Percentiles rank a stretch among this genome's conserved stretches.
Conservation (phyloP, 2,329 filamentous ascomycete genomes). For the Escovopsis sp. region DNA sequence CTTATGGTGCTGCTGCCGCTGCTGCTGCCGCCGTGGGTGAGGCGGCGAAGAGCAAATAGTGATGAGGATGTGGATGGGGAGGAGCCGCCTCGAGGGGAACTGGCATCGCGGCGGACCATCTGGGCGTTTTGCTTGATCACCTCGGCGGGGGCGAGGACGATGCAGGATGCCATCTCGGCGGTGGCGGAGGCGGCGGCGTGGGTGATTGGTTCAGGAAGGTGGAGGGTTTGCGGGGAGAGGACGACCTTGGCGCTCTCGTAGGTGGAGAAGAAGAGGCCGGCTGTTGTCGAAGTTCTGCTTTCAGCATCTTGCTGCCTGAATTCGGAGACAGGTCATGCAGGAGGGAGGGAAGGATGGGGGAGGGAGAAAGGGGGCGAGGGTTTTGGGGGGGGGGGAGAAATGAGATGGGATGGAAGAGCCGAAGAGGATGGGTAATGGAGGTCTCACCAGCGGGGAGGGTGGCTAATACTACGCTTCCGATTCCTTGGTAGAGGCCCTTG, state of each 20-base stretch:
- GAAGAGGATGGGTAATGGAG: background rate
- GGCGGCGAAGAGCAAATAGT: constrained; percentile 31
- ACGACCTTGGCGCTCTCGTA: constrained; percentile 63
- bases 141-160: constrained; percentile 76
- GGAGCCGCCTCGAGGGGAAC: constrained; percentile 5
- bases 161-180: constrained; percentile 72
- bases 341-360: too few species aligned
- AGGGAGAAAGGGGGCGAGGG: too few species aligned
- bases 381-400: too few species aligned
- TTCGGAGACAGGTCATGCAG: too few species aligned
- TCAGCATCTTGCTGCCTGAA: too few species aligned
- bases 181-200: constrained; percentile 59
- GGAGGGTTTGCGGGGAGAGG: constrained; percentile 33
- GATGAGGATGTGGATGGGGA: constrained; percentile 29
- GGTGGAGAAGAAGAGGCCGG: constrained; percentile 78
- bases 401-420: too few species aligned
- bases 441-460: constrained; percentile 68
- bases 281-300: too few species aligned
- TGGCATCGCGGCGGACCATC: constrained; percentile 39
- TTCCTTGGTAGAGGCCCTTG: constrained; percentile 69
- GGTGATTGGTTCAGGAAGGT: constrained; percentile 50
- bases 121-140: constrained; percentile 91
- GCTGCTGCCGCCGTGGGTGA: constrained; percentile 36
- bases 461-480: constrained; percentile 70
- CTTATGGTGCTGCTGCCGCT: too few species aligned